These are phyloP conservation scores for Alternaria arborescens DNA, from an alignment of 2,329 filamentous ascomycete genomes.

Conservation along the genomic window DNA sequence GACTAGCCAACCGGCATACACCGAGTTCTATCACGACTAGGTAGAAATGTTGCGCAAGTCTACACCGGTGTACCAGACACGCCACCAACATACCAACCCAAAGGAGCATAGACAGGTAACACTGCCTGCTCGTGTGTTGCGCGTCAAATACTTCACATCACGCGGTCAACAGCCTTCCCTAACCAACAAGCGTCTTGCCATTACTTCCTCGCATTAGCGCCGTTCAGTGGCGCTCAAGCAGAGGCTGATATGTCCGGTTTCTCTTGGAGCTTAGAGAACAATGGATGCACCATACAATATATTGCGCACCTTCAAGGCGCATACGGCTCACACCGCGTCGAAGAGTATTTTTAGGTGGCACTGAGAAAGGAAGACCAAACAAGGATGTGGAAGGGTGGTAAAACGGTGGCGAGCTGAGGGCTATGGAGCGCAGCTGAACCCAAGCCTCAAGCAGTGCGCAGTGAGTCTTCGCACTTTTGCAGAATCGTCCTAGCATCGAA, in stretches of 20 bases:
- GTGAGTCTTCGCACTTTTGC: neutral
- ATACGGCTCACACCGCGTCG: neutral
- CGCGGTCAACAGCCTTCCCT: conserved; percentile 2
- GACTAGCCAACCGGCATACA: neutral
- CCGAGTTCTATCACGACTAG: neutral
- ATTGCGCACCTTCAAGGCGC: neutral
- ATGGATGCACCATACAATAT: neutral
- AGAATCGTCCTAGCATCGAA: neutral
- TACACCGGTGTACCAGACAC: neutral
- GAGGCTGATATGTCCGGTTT: neutral
- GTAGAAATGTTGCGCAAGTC: neutral
- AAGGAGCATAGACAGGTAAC: conserved; percentile 3
- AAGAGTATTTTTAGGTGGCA: neutral
- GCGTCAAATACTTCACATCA: conserved; percentile 12
- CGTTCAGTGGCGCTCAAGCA: neutral
- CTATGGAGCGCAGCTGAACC: neutral
- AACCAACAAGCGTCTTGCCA: neutral
- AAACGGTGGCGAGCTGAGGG: neutral
- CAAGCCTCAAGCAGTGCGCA: neutral
- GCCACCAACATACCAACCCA: neutral
- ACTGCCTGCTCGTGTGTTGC: conserved; percentile 12
- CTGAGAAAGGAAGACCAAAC: neutral
- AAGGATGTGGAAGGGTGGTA: neutral
- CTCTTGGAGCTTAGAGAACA: neutral
- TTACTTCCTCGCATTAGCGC: neutral